phyloP scores from a whole-genome alignment of 2,329 filamentous ascomycete species.

The Xenosphaeropsis pyriputrescens region DNA sequence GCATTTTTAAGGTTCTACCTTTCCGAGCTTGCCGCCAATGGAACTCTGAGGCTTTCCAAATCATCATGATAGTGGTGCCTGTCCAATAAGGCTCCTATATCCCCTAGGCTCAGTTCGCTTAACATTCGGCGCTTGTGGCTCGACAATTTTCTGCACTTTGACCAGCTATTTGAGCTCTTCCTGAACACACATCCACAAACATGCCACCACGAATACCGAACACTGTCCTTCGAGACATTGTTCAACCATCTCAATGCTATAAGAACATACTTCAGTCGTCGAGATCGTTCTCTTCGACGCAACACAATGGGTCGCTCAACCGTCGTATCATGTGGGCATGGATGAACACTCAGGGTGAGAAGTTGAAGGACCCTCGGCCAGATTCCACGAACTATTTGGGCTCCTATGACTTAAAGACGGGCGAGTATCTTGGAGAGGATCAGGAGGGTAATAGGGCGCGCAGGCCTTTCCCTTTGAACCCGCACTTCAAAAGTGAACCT shows the following conservation, averaged over 20 bases:
- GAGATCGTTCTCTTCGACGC: conserved; percentile 17
- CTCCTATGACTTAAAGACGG: conserved; percentile 12
- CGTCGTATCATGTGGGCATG: conserved; percentile 15
- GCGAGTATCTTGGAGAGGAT: conserved; percentile 1
- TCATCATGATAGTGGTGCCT: too few relatives aligned
- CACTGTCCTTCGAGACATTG: conserved; percentile 6
- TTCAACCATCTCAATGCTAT: conserved; percentile 10
- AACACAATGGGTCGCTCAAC: conserved; percentile 12
- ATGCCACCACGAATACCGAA: conserved; percentile 15
- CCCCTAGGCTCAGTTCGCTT: too few relatives aligned
- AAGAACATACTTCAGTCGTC: conserved; percentile 8
- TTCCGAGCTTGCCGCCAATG: too few relatives aligned
- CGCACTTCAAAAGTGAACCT: conserved; percentile 40
- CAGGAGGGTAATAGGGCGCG: conserved; percentile 7
- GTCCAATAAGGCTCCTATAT: too few relatives aligned
- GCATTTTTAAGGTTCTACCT: too few relatives aligned
- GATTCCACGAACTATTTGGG: conserved; percentile 17
- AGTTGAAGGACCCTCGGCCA: conserved; percentile 12
- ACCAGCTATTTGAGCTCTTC: too few relatives aligned
- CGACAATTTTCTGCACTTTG: too few relatives aligned
- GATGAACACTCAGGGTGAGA: conserved; percentile 13
- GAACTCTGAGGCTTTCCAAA: too few relatives aligned
- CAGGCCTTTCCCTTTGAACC: conserved; percentile 48
- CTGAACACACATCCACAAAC: too few relatives aligned
- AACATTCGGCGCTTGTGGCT: too few relatives aligned